A percentile compares a stretch with the other conserved stretches of the same genome.
These are phyloP conservation scores for Thalassiosira oceanica DNA, from an alignment of 352 stramenopile species.

Conservation along the genomic window DNA sequence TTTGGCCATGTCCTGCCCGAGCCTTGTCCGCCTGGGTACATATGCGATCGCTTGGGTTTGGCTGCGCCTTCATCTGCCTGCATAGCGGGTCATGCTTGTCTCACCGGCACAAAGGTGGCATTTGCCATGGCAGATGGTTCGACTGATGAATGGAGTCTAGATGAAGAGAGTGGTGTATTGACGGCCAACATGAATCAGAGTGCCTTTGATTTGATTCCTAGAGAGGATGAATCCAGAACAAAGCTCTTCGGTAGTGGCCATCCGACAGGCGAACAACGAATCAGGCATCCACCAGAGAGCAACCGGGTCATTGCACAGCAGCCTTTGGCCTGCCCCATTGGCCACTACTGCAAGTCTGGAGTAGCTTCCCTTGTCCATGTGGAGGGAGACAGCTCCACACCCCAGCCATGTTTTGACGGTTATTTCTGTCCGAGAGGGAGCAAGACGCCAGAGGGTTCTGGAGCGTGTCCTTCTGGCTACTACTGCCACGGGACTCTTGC, in stretches of 20 bases:
- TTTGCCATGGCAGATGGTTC: constrained; percentile 30
- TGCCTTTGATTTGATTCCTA: constrained; percentile 46
- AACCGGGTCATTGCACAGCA: constrained; percentile 77
- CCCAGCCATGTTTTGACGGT: constrained; percentile 92
- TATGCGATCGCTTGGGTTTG: constrained; percentile 90
- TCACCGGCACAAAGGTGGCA: constrained; percentile 90
- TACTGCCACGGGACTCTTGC: constrained; percentile 91
- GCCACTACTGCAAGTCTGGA: constrained; percentile 89
- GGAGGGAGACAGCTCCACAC: constrained; percentile 89
- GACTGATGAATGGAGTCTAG: constrained; percentile 47
- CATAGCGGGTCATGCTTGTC: constrained; percentile 91
- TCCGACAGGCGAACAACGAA: constrained; percentile 50
- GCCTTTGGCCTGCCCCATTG: constrained; percentile 92
- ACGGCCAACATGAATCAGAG: constrained; percentile 28
- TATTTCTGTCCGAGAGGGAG: constrained; percentile 91
- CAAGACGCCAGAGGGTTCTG: constrained; percentile 86
- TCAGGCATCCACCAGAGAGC: constrained; percentile 34
- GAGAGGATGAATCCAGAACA: too few relatives aligned
- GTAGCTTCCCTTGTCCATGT: constrained; percentile 77
- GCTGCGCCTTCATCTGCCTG: constrained; percentile 83
- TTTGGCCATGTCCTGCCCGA: constrained; percentile 87
- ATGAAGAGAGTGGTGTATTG: constrained; percentile 38
- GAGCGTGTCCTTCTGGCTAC: constrained; percentile 92
- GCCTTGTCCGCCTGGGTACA: constrained; percentile 88
- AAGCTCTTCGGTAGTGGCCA: too few relatives aligned